Percentiles rank a stretch among this genome's conserved stretches.
Conservation (phyloP, 345 rosid species). For the Brassica cretica region DNA sequence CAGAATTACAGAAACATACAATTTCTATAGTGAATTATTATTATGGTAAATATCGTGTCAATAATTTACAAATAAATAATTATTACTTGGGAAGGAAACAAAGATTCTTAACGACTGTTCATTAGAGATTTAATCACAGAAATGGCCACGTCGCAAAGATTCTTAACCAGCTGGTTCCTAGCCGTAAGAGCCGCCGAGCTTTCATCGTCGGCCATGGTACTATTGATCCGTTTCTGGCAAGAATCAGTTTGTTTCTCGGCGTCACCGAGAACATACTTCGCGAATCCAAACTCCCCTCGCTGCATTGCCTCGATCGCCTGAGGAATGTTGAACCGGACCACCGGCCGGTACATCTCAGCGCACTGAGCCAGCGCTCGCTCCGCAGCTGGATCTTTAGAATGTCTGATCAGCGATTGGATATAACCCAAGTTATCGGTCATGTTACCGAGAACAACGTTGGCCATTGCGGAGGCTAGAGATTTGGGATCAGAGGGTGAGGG, state of each 20-base stretch:
- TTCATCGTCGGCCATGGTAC: constrained; percentile 23
- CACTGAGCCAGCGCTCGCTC: constrained; percentile 75
- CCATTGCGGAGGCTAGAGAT: constrained; percentile 49
- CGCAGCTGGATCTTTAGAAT: constrained; percentile 47
- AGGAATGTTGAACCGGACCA: constrained; percentile 77
- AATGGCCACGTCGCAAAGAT: constrained; percentile 65
- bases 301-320: constrained; percentile 69
- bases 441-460: constrained; percentile 50
- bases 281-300: constrained; percentile 58
- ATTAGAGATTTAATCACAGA: constrained; percentile 56
- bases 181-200: constrained; percentile 48
- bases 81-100: constrained; percentile 5
- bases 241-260: constrained; percentile 58
- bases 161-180: constrained; percentile 52
- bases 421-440: constrained; percentile 56
- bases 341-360: constrained; percentile 82
- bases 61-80: constrained; percentile 29
- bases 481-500: constrained; percentile 40
- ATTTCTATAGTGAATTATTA: too few relatives aligned
- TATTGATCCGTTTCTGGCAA: constrained; percentile 64
- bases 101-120: constrained; percentile 33
- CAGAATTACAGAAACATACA: too few relatives aligned
- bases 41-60: background rate
- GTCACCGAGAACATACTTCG: constrained; percentile 58
- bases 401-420: constrained; percentile 49